Conservation (phyloP, 163 green algal species). For the Scenedesmus sp. region DNA sequence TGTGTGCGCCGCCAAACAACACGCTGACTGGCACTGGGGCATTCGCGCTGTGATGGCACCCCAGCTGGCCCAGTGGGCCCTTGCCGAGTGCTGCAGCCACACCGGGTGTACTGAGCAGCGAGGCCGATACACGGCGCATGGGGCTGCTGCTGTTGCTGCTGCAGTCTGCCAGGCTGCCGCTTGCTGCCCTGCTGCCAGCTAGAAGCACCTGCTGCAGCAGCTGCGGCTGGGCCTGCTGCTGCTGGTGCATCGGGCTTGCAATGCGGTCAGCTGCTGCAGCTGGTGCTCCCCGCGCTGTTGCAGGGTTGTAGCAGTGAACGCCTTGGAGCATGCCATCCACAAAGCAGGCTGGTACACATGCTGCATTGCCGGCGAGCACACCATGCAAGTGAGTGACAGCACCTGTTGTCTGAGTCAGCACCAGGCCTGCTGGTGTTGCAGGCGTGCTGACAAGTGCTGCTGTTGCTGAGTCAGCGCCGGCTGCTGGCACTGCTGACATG, state of each 20-base stretch:
- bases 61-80: background rate
- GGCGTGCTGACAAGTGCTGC: background rate
- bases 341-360: background rate
- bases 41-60: background rate
- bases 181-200: background rate
- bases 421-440: background rate
- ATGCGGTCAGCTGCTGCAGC: background rate
- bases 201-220: slow-evolving; percentile 13
- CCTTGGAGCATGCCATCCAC: background rate
- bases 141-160: background rate
- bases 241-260: background rate
- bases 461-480: background rate
- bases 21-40: background rate
- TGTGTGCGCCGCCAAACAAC: background rate
- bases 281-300: background rate
- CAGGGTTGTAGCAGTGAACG: background rate
- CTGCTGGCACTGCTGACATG: background rate
- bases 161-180: background rate
- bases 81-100: background rate
- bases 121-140: too few relatives aligned
- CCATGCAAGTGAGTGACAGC: background rate
- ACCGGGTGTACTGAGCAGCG: background rate
- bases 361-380: background rate
- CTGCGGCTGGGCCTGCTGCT: background rate
- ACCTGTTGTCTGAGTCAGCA: background rate